phyloP scores from a whole-genome alignment of 176 grass and related monocot genomes.

The Miscanthus lutarioriparius region DNA sequence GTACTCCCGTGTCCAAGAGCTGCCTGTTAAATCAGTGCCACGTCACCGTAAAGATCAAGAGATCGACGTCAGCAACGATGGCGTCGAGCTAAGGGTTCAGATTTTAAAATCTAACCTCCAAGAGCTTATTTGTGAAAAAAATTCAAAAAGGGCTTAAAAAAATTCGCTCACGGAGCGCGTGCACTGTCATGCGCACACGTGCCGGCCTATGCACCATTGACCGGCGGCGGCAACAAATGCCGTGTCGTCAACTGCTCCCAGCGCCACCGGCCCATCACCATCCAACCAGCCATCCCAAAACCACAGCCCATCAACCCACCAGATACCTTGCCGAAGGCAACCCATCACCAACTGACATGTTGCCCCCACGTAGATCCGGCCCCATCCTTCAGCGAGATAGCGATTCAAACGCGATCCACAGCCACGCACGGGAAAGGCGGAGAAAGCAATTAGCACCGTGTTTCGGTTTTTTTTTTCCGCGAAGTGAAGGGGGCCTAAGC shows the following conservation, averaged over 20 bases:
- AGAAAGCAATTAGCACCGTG: neutral
- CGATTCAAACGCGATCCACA: neutral
- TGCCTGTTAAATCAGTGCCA: too few species aligned
- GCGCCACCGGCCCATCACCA: conserved; percentile 7
- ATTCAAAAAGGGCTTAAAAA: too few species aligned
- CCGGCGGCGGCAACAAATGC: neutral
- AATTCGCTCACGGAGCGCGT: conserved; percentile 16
- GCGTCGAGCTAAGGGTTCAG: too few species aligned
- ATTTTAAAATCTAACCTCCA: too few species aligned
- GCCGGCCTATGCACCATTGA: neutral
- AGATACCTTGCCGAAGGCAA: neutral
- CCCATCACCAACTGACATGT: neutral
- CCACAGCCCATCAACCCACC: neutral
- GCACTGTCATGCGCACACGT: neutral
- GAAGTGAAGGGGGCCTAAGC: neutral
- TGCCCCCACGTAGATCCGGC: fast-evolving
- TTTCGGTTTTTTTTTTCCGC: too few species aligned
- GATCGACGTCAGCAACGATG: too few species aligned
- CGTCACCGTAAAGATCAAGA: too few species aligned
- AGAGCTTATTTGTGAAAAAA: too few species aligned
- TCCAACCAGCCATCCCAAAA: neutral
- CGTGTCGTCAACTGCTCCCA: neutral
- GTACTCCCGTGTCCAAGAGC: too few species aligned
- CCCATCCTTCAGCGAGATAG: neutral
- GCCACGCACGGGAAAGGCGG: neutral